Evolutionary conservation across 2,329 filamentous ascomycete genomes (phyloP).

Genomic region (Diaporthe longicolla): DNA sequence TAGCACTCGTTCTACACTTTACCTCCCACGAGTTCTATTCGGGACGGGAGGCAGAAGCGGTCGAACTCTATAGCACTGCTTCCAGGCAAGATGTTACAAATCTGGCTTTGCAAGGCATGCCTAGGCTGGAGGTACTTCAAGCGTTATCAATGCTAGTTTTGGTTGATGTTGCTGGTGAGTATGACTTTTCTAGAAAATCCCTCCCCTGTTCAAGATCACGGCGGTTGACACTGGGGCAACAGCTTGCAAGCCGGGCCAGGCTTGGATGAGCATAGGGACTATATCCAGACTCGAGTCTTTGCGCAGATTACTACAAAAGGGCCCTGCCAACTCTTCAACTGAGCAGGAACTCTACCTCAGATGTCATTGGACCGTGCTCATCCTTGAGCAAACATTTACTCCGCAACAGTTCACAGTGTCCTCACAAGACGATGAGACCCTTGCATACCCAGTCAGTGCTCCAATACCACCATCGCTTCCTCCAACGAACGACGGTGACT

Average conservation of each 20-base stretch:
- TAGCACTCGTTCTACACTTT: background rate
- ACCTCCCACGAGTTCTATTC: background rate
- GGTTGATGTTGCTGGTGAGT: background rate
- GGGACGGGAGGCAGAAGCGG: background rate
- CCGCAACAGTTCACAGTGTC: background rate
- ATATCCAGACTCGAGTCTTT: background rate
- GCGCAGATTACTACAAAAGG: background rate
- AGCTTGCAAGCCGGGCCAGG: background rate
- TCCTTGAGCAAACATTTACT: conserved; percentile 4
- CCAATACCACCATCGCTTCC: background rate
- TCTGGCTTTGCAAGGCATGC: background rate
- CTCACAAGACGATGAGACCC: background rate
- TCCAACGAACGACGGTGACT: background rate
- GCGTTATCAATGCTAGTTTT: background rate
- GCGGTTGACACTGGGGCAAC: background rate
- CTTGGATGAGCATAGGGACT: conserved; percentile 14
- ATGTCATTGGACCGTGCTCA: background rate
- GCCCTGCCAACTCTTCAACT: background rate
- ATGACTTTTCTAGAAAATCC: background rate
- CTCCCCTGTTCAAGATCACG: background rate
- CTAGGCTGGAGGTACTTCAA: background rate
- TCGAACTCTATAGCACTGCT: background rate
- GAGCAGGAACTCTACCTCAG: background rate
- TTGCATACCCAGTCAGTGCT: background rate
- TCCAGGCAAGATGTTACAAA: background rate